Conservation (phyloP, 495 filamentous ascomycete genomes). For the Hypoxylon intermedium region DNA sequence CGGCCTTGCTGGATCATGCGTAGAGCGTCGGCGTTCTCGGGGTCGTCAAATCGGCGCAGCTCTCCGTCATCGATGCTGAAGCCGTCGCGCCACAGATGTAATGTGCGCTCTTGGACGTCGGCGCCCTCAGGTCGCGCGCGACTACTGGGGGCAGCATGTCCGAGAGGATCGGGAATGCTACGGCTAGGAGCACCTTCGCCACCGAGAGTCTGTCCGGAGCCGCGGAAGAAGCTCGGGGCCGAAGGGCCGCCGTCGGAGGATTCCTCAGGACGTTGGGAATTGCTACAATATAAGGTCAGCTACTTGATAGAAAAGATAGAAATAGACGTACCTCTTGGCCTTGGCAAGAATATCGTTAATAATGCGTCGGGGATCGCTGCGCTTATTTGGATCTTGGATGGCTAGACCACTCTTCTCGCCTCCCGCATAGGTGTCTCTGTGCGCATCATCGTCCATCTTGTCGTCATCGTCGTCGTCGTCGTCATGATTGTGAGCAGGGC, state of each 20-base stretch:
- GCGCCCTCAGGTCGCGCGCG: slow-evolving; percentile 42
- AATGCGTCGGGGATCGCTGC: slow-evolving; percentile 68
- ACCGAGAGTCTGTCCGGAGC: slow-evolving; percentile 84
- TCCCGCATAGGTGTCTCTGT: slow-evolving; percentile 88
- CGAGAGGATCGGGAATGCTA: slow-evolving; percentile 69
- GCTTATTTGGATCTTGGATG: slow-evolving; percentile 80
- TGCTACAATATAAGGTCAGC: slow-evolving; percentile 51
- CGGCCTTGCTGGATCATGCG: slow-evolving; percentile 85
- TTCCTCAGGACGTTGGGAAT: slow-evolving; percentile 64
- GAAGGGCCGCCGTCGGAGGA: slow-evolving; percentile 54
- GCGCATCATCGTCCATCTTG: slow-evolving; percentile 65
- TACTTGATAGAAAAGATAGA: too few species aligned
- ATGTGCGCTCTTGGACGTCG: slow-evolving; percentile 62
- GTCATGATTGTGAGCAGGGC: slow-evolving; percentile 50
- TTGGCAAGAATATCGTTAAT: slow-evolving; percentile 82
- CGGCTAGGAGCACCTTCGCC: slow-evolving; percentile 85
- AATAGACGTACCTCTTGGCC: slow-evolving; percentile 82
- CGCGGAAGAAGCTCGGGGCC: slow-evolving; percentile 70
- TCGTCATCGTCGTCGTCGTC: slow-evolving; percentile 66
- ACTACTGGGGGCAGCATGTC: slow-evolving; percentile 38
- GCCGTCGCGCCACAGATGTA: slow-evolving; percentile 93
- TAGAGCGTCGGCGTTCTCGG: slow-evolving; percentile 79
- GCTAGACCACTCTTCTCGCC: slow-evolving; percentile 97
- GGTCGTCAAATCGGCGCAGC: slow-evolving; percentile 88
- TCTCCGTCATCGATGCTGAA: slow-evolving; percentile 95